Conservation (phyloP, 2,329 filamentous ascomycete genomes). For the Aspergillus brasiliensis region DNA sequence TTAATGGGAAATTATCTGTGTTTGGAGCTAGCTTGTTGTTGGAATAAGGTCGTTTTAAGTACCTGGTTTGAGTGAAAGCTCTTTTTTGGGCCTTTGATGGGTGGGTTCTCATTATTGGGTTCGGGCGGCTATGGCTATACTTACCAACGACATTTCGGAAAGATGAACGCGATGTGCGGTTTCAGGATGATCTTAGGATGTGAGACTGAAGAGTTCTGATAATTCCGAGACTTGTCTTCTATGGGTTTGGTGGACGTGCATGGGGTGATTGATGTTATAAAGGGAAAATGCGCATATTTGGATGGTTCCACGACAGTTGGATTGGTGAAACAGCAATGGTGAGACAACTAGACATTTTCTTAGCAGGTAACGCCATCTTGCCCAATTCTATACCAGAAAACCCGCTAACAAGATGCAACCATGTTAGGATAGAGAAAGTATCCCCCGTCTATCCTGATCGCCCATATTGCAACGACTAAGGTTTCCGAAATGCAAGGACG, state of each 20-base stretch:
- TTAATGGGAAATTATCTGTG: background rate
- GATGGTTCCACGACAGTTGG: background rate
- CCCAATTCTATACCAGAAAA: too few species aligned
- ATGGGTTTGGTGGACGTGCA: background rate
- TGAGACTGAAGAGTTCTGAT: background rate
- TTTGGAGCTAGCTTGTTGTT: background rate
- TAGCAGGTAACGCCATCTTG: too few species aligned
- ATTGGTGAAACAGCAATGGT: background rate
- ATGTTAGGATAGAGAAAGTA: too few species aligned
- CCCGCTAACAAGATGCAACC: too few species aligned
- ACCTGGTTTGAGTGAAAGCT: background rate
- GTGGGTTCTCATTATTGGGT: background rate
- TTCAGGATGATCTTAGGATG: background rate
- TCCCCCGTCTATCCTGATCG: too few species aligned
- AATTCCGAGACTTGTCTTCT: background rate
- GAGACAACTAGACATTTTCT: background rate
- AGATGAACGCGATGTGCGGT: background rate
- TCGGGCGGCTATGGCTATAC: background rate
- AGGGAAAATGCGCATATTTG: background rate
- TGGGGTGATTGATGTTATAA: background rate
- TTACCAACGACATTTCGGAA: background rate
- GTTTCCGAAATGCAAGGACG: too few species aligned
- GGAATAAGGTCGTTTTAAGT: background rate
- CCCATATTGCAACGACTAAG: too few species aligned
- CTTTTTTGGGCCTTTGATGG: background rate